These are phyloP conservation scores for Talaromyces sp. DNA, from an alignment of 2,329 filamentous ascomycete genomes.

Conservation along the genomic window DNA sequence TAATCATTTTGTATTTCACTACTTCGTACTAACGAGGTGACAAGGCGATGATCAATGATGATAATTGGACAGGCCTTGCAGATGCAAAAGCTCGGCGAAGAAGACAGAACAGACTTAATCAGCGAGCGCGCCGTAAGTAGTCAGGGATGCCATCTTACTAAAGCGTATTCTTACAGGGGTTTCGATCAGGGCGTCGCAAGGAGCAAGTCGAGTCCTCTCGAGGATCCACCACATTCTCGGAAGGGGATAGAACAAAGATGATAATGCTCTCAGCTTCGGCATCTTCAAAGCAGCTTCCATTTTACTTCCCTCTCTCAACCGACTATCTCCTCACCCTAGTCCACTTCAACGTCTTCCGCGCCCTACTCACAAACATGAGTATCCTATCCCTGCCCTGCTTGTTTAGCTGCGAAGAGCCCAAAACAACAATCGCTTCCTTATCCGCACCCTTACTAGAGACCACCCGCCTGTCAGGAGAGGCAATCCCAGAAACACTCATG, in stretches of 20 bases:
- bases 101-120: constrained; percentile 24
- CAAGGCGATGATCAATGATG: constrained; percentile 12
- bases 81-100: constrained; percentile 21
- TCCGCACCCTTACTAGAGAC: neutral
- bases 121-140: constrained; percentile 23
- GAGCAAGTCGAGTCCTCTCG: neutral
- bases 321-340: constrained; percentile 19
- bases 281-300: neutral
- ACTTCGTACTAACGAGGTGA: neutral
- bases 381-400: constrained; percentile 15
- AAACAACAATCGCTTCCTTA: constrained; percentile 10
- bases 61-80: constrained; percentile 20
- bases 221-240: neutral
- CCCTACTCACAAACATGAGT: constrained; percentile 17
- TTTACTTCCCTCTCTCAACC: constrained; percentile 13
- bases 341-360: constrained; percentile 20
- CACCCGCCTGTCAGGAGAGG: neutral
- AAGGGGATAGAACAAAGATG: neutral
- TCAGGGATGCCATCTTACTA: neutral
- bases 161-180: neutral
- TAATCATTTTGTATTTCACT: neutral
- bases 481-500: neutral
- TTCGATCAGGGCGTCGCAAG: constrained; percentile 9
- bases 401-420: constrained; percentile 4
- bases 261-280: neutral